Conservation (phyloP, 2,329 filamentous ascomycete species). For the Onygena corvina region DNA sequence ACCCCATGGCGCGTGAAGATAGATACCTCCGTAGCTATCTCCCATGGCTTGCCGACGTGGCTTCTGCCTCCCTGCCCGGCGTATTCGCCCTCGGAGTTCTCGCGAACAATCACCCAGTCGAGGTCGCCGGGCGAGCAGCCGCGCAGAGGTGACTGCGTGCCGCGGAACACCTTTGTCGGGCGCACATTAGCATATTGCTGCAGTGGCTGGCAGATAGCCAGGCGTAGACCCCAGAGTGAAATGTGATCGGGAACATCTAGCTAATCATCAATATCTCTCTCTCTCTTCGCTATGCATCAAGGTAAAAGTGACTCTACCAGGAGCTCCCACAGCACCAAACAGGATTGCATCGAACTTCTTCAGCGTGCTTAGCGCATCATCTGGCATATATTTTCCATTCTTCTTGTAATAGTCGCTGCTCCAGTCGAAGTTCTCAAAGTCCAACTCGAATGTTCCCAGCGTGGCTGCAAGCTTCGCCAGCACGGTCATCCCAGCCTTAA, state of each 20-base stretch:
- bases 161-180: slow-evolving; percentile 42
- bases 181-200: slow-evolving; percentile 48
- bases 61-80: slow-evolving; percentile 44
- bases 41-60: slow-evolving; percentile 41
- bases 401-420: slow-evolving; percentile 39
- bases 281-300: not conserved
- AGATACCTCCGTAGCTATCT: slow-evolving; percentile 41
- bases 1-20: slow-evolving; percentile 44
- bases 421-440: slow-evolving; percentile 43
- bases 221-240: slow-evolving; percentile 44
- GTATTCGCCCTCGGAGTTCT: slow-evolving; percentile 47
- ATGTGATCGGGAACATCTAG: slow-evolving; percentile 46
- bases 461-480: slow-evolving; percentile 36
- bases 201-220: slow-evolving; percentile 44
- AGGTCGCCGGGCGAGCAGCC: slow-evolving; percentile 39
- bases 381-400: slow-evolving; percentile 43
- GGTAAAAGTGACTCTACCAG: slow-evolving; percentile 31
- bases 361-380: slow-evolving; percentile 40
- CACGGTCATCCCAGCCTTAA: slow-evolving; percentile 48
- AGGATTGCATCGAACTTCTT: slow-evolving; percentile 44
- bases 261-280: not conserved
- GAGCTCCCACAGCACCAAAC: slow-evolving; percentile 49
- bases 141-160: slow-evolving; percentile 40
- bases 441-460: slow-evolving; percentile 37
- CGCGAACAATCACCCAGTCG: slow-evolving; percentile 45